A percentile compares a stretch with the other conserved stretches of the same genome.
Conservation (phyloP, 1,284 basidiomycete species). For the Irpex sp. region DNA sequence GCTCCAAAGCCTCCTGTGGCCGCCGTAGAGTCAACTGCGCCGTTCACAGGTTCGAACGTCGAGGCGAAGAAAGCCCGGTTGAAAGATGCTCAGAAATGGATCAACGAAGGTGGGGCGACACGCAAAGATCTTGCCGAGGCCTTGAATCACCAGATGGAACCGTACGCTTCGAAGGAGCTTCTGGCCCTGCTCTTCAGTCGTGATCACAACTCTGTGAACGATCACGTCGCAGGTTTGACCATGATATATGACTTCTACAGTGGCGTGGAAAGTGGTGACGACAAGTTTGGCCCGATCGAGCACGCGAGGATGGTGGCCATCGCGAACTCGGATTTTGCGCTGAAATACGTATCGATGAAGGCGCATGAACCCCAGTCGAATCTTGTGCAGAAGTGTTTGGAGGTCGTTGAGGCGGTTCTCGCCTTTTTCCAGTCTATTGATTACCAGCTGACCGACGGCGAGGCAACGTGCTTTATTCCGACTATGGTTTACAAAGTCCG, state of each 20-base stretch:
- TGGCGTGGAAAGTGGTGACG: slow-evolving; percentile 53
- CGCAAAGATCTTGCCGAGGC: slow-evolving; percentile 87
- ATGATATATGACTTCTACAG: slow-evolving; percentile 76
- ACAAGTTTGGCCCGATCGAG: slow-evolving; percentile 49
- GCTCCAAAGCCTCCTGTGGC: slow-evolving; percentile 25
- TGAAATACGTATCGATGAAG: slow-evolving; percentile 94
- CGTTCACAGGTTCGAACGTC: slow-evolving; percentile 68
- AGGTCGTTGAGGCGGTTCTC: slow-evolving; percentile 81
- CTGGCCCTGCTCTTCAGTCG: slow-evolving; percentile 87
- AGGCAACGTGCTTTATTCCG: slow-evolving; percentile 87
- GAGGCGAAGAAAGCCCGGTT: slow-evolving; percentile 76
- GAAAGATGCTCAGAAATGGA: slow-evolving; percentile 81
- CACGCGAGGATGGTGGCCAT: slow-evolving; percentile 71
- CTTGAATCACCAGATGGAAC: slow-evolving; percentile 90
- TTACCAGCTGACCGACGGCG: slow-evolving; percentile 84
- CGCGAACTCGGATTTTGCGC: slow-evolving; percentile 87
- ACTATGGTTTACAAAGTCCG: slow-evolving; percentile 88
- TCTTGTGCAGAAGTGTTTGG: slow-evolving; percentile 85
- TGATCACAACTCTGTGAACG: slow-evolving; percentile 94
- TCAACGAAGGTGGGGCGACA: slow-evolving; percentile 78
- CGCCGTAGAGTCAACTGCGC: slow-evolving; percentile 35
- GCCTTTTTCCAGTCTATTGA: slow-evolving; percentile 68
- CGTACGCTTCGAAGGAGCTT: slow-evolving; percentile 75
- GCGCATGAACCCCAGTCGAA: slow-evolving; percentile 94
- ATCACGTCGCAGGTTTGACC: slow-evolving; percentile 79